A percentile compares a stretch with the other conserved stretches of the same genome.
Conservation (phyloP, 2,329 filamentous ascomycete species). For the Monosporascus sp. region DNA sequence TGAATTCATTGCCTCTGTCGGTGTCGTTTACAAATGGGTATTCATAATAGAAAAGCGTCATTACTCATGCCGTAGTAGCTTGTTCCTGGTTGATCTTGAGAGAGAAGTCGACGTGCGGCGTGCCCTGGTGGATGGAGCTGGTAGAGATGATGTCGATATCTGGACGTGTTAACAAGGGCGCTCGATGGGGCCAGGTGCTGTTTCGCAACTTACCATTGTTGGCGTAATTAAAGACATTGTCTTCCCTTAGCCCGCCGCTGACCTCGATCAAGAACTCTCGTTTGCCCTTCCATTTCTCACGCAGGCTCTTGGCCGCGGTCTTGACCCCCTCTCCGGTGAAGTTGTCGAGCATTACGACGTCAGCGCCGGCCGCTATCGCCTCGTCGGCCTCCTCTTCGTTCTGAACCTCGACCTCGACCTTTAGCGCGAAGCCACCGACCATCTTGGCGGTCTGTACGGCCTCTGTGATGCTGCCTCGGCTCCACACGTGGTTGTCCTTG, state of each 20-base stretch:
- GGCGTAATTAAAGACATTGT: conserved; percentile 81
- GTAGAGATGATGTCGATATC: conserved; percentile 96
- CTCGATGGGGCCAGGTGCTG: not conserved
- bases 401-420: conserved; percentile 95
- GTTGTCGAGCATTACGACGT: conserved; percentile 97
- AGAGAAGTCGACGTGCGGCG: conserved; percentile 90
- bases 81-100: conserved; percentile 69
- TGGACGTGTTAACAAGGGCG: conserved; percentile 13
- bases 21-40: no score
- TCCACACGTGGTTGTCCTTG: conserved; percentile 98
- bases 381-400: conserved; percentile 84
- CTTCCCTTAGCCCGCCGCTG: conserved; percentile 79
- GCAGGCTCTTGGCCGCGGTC: conserved; percentile 68
- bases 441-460: conserved; percentile 80
- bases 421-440: conserved; percentile 83
- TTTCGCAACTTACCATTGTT: conserved; percentile 53
- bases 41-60: no score
- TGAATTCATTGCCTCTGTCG: no score
- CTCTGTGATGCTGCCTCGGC: conserved; percentile 76
- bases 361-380: conserved; percentile 84
- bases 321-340: conserved; percentile 78
- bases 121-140: conserved; percentile 94
- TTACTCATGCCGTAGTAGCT: not conserved
- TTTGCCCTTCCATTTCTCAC: conserved; percentile 73
- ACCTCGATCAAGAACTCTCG: conserved; percentile 81